Evolutionary conservation across 2,329 filamentous ascomycete genomes (phyloP), one percentile per base, ranked within the genome.

Genomic region (Amauroascus niger): DNA sequence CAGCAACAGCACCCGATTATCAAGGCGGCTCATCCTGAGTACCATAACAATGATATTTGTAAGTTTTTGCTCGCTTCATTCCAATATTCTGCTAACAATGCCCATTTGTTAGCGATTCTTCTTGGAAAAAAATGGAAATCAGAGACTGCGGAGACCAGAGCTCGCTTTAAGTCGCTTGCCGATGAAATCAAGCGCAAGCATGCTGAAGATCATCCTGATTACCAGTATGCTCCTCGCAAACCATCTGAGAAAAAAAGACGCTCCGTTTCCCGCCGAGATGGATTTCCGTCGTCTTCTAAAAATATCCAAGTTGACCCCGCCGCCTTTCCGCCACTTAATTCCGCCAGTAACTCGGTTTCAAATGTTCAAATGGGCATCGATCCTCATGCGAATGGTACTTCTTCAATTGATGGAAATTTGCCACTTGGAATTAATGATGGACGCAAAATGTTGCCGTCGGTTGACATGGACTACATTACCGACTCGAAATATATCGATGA

Each of bases 31-130:
- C 65, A 71, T 53, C 71, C 71, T n/a, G 63, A 63, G 11, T 57
- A 73, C 28, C 67, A 71, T 51, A 75, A 75, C 61, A 75, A 74
- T 54, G 63, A 71, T 22, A 74, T 75, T 41, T 74, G 70, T 73
- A 63, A 66, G 70, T 65, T 40, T 44, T 24, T 69, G 64, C 40
- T 44, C 32, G 9, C 40, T 22, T 8, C 30, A 48, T 24, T 52
- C 32, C n/a, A 24, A 40, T 2, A 24, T 24, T 26, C n/a, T 35
- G 7, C 49, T 55, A 33, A 65, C 40, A 45, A 37, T 37, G 16
- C 20, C 2, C 16, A 4, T 37, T 22, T n/a, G 37, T 37, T 52
- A 71, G 69, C 71, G 1, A 60, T 69, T 24, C 67, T 74, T 41
- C 65, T 74, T 44, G 72, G 71, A 28, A 64, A 67, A 20, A 65